A percentile compares a stretch with the other conserved stretches of the same genome.
Conservation (phyloP, 495 filamentous ascomycete genomes). For the Aspergillus funiculosus region DNA sequence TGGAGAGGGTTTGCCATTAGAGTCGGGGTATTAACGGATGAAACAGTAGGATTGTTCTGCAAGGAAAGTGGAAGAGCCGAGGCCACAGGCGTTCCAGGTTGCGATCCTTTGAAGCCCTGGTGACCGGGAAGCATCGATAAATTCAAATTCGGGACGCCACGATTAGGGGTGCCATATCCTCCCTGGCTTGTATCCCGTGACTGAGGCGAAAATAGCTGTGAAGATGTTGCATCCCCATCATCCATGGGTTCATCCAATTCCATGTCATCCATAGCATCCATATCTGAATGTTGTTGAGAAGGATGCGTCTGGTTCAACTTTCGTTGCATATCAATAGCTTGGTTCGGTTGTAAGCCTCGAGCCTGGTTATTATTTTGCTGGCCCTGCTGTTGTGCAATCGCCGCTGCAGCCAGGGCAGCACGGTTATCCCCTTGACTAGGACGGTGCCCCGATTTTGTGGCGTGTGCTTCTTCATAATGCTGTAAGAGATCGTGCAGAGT, state of each 20-base stretch:
- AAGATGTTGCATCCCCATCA: slow-evolving; percentile 55
- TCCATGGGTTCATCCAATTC: slow-evolving; percentile 85
- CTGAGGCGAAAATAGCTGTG: slow-evolving; percentile 53
- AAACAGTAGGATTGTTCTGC: slow-evolving; percentile 95
- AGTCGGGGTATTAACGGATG: slow-evolving; percentile 92
- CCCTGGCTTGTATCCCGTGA: slow-evolving; percentile 49
- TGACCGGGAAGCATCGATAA: slow-evolving; percentile 64
- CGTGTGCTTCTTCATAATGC: slow-evolving; percentile 93
- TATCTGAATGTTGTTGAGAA: slow-evolving; percentile 51
- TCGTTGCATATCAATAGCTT: slow-evolving; percentile 38
- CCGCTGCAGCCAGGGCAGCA: slow-evolving; percentile 52
- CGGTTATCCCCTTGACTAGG: slow-evolving; percentile 51
- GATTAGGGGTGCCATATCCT: slow-evolving; percentile 69
- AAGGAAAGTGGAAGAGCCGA: slow-evolving; percentile 58
- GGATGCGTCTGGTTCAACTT: slow-evolving; percentile 41
- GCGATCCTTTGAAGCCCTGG: slow-evolving; percentile 77
- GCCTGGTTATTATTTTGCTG: slow-evolving; percentile 45
- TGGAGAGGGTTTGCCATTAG: slow-evolving; percentile 61
- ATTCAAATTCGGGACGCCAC: slow-evolving; percentile 61
- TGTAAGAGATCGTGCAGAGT: slow-evolving; percentile 91
- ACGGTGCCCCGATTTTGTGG: slow-evolving; percentile 56
- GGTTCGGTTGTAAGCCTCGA: slow-evolving; percentile 37
- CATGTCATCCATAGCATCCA: slow-evolving; percentile 91
- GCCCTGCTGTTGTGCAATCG: slow-evolving; percentile 50
- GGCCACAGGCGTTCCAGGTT: slow-evolving; percentile 78